phyloP scores from a whole-genome alignment of 768 basidiomycete genomes.

The Butyriboletus loyo region DNA sequence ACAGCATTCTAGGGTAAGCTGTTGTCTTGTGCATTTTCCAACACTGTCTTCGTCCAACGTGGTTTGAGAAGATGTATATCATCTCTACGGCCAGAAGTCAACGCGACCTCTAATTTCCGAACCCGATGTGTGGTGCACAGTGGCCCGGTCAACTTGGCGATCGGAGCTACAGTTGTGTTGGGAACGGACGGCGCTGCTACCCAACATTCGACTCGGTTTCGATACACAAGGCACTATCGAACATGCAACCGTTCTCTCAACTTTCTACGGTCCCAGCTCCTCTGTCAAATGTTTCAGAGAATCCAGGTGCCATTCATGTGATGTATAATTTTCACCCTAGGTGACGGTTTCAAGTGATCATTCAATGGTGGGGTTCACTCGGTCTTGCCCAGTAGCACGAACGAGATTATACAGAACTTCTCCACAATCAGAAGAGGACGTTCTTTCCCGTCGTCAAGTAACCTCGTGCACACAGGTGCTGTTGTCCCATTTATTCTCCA shows the following conservation, averaged over 20 bases:
- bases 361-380: background rate
- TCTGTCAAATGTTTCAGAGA: background rate
- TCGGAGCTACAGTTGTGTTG: background rate
- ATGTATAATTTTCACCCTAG: background rate
- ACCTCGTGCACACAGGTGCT: background rate
- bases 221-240: background rate
- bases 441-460: background rate
- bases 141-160: background rate
- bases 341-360: background rate
- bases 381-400: background rate
- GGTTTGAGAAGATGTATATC: too few species aligned
- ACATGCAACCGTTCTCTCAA: background rate
- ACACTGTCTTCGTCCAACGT: background rate
- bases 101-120: background rate
- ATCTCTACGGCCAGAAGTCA: background rate
- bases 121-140: background rate
- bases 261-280: background rate
- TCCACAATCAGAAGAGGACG: background rate
- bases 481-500: too few species aligned
- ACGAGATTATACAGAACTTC: background rate
- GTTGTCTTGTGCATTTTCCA: background rate
- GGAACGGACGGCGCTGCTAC: too few species aligned
- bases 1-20: background rate
- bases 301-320: background rate
- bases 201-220: too few species aligned